phyloP scores from a whole-genome alignment of 1,284 basidiomycete species.

The Rhodotorula sp. region DNA sequence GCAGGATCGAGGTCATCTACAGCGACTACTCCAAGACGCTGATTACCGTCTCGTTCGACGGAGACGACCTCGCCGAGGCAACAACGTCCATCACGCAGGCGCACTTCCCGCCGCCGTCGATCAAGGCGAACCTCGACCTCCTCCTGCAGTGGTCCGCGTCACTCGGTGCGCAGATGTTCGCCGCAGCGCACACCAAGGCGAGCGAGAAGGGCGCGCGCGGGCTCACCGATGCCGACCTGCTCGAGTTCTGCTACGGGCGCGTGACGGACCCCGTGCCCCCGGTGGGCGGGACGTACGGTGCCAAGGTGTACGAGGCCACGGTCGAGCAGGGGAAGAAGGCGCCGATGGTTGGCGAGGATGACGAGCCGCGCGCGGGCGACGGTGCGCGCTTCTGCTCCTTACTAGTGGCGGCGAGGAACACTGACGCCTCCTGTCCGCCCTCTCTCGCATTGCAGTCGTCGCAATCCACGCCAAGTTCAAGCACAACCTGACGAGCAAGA shows the following conservation, averaged over 20 bases:
- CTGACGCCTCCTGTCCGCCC: background rate
- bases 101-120: slow-evolving; percentile 1
- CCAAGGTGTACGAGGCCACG: slow-evolving; percentile 21
- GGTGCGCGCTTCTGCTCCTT: slow-evolving; percentile 10
- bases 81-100: slow-evolving; percentile 18
- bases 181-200: slow-evolving; percentile 63
- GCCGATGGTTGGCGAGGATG: slow-evolving; percentile 5
- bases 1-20: slow-evolving; percentile 28
- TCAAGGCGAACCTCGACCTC: slow-evolving; percentile 4
- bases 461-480: slow-evolving; percentile 75
- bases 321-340: slow-evolving; percentile 20
- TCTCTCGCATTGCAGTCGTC: slow-evolving; percentile 15
- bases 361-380: slow-evolving; percentile 37
- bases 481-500: slow-evolving; percentile 74
- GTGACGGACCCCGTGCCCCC: slow-evolving; percentile 26
- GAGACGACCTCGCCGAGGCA: slow-evolving; percentile 15
- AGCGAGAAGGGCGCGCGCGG: slow-evolving; percentile 64
- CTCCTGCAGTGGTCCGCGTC: slow-evolving; percentile 59
- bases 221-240: slow-evolving; percentile 43
- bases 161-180: slow-evolving; percentile 72
- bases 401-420: background rate
- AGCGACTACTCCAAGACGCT: slow-evolving; percentile 20
- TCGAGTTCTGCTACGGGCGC: slow-evolving; percentile 39
- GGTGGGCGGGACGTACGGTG: slow-evolving; percentile 18
- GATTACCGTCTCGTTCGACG: slow-evolving; percentile 16